Evolutionary conservation across 2,329 filamentous ascomycete species (phyloP), one percentile per base, ranked within the genome.

Genomic region (Colletotrichum abscissum): DNA sequence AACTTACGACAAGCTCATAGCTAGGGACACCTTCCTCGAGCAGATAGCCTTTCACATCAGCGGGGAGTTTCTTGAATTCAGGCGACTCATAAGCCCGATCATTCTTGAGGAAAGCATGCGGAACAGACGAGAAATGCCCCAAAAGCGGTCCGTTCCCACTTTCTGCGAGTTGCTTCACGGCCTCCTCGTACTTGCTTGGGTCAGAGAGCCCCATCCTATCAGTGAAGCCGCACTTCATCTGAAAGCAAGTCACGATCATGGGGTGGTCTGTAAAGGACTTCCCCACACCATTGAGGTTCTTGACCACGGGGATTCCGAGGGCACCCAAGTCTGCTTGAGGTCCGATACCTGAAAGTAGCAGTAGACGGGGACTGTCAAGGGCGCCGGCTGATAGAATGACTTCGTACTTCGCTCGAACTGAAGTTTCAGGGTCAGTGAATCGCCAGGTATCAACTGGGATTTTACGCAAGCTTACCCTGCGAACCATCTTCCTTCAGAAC

Each of bases 381-480:
- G 91, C 89, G 77, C 91, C 91, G 52, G 90, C 91, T 80, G 89
- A 92, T 76, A 93, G 85, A 75, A 93, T 88, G 54, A 91, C 93
- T 82, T 94, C 92, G 77, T 84, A 87, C n/a, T 91, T 93, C 30
- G 93, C 64, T 3, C 1, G 28, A 9, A 72, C 69, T 72, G 2
- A 0, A 19, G 14, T 19, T 0, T 12, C 3, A 1, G 4, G 16
- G 46, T 24, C 35, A 4, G 28, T 4, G n/a, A n/a, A 1, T 4
- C 3, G 4, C 4, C 33, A 12, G 9, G 2, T 11, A 26, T 4
- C 12, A 12, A 2, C 2, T 7, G 11, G 1, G 1, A 0, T 14
- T 0, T 22, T 12, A 11, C 3, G n/a, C 1, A 5, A 1, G 33
- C 71, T 63, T 22, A 66, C 71, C 12, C 22, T 46, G 26, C n/a